A percentile compares a stretch with the other conserved stretches of the same genome.
phyloP scores from a whole-genome alignment of 768 basidiomycete genomes.

The Gloeophyllum trabeum region DNA sequence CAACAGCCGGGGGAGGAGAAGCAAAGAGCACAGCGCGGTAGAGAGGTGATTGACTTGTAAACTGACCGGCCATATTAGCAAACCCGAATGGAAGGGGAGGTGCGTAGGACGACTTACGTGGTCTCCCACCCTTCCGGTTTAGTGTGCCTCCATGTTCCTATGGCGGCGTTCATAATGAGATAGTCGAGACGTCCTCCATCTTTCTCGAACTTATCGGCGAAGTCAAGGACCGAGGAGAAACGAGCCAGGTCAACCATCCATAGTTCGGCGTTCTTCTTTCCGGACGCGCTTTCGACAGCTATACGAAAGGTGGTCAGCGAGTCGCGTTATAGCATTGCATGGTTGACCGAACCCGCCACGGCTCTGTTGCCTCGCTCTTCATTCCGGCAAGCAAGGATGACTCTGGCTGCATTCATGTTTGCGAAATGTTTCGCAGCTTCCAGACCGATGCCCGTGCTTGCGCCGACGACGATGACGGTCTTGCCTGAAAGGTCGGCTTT shows the following conservation, averaged over 20 bases:
- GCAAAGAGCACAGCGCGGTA: slow-evolving; percentile 25
- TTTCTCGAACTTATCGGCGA: slow-evolving; percentile 11
- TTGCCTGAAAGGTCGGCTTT: slow-evolving; percentile 30
- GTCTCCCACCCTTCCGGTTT: slow-evolving; percentile 17
- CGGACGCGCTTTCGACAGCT: slow-evolving; percentile 11
- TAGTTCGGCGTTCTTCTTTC: slow-evolving; percentile 8
- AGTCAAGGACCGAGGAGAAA: slow-evolving; percentile 15
- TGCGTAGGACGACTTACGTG: slow-evolving; percentile 8
- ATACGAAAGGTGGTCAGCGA: neutral
- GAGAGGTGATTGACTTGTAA: slow-evolving; percentile 37
- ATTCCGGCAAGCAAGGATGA: slow-evolving; percentile 28
- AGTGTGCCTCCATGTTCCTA: slow-evolving; percentile 13
- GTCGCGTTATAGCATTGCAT: neutral
- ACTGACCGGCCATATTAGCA: too few relatives aligned
- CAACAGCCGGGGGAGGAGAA: slow-evolving; percentile 30
- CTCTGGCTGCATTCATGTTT: slow-evolving; percentile 26
- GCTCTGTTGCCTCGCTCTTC: slow-evolving; percentile 24
- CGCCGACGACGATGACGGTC: slow-evolving; percentile 37
- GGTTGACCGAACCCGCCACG: slow-evolving; percentile 15
- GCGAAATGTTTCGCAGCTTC: slow-evolving; percentile 36
- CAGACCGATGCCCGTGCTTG: slow-evolving; percentile 40
- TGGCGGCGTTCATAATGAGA: slow-evolving; percentile 17
- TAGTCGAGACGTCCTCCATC: slow-evolving; percentile 15
- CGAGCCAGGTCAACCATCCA: slow-evolving; percentile 15
- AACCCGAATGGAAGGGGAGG: neutral